Percentiles rank a stretch among this genome's conserved stretches.
Evolutionary conservation across 2,329 filamentous ascomycete species (phyloP).

Genomic region (Emergomyces orientalis): DNA sequence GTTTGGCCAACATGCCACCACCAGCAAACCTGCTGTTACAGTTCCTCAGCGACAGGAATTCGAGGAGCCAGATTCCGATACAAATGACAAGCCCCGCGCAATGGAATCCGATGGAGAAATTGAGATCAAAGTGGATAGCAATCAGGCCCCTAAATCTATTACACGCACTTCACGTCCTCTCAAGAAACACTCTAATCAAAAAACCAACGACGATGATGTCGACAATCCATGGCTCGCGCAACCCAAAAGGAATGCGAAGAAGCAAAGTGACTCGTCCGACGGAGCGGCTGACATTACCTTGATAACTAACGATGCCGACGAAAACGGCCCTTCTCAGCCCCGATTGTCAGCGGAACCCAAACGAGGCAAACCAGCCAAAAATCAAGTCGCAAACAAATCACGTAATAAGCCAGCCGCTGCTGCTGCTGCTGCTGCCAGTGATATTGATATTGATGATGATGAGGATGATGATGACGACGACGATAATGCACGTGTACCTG

Average conservation of each 20-base stretch:
- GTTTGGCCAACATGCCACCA: slow-evolving; percentile 27
- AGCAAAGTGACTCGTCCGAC: slow-evolving; percentile 11
- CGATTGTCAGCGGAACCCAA: slow-evolving; percentile 7
- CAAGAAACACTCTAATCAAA: slow-evolving; percentile 16
- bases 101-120: slow-evolving; percentile 24
- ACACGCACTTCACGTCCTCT: slow-evolving; percentile 2
- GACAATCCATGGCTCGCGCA: slow-evolving; percentile 30
- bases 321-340: slow-evolving; percentile 10
- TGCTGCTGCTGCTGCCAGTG: neutral
- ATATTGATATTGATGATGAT: slow-evolving; percentile 36
- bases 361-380: slow-evolving; percentile 19
- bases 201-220: slow-evolving; percentile 18
- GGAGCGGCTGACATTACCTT: slow-evolving; percentile 13
- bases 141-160: slow-evolving; percentile 17
- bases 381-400: slow-evolving; percentile 15
- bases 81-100: slow-evolving; percentile 25
- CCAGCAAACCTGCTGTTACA: slow-evolving; percentile 23
- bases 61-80: slow-evolving; percentile 50
- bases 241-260: slow-evolving; percentile 18
- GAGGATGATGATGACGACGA: slow-evolving; percentile 33
- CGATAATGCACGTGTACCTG: slow-evolving; percentile 33
- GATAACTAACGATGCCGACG: slow-evolving; percentile 13
- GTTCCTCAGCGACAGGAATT: slow-evolving; percentile 44
- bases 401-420: slow-evolving; percentile 12
- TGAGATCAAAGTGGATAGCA: slow-evolving; percentile 28